Conservation (phyloP, 169 alveolate genomes). For the Eimeria maxima region DNA sequence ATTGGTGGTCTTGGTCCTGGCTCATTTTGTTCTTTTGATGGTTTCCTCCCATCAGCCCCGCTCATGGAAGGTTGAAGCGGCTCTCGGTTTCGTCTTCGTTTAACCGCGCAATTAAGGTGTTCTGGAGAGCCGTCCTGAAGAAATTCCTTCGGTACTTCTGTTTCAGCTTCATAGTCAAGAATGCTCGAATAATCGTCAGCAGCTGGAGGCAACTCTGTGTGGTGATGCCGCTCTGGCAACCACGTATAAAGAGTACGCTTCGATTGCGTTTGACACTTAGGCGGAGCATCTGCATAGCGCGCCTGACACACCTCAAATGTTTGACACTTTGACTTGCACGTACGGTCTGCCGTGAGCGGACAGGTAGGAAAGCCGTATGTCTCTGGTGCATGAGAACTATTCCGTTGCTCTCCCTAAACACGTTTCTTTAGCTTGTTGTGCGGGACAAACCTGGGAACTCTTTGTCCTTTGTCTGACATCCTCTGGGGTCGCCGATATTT, state of each 20-base stretch:
- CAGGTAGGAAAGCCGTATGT: neutral
- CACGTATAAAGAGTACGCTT: neutral
- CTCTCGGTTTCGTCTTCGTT: neutral
- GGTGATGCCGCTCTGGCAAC: constrained; percentile 26
- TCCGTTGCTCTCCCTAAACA: neutral
- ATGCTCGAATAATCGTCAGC: constrained; percentile 1
- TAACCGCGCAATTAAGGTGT: neutral
- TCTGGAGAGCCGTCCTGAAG: neutral
- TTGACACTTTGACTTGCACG: neutral
- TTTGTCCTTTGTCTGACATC: too few species aligned
- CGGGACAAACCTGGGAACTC: neutral
- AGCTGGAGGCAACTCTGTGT: constrained; percentile 12
- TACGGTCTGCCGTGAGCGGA: neutral
- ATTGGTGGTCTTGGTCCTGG: neutral
- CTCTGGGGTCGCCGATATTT: neutral
- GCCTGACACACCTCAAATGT: neutral
- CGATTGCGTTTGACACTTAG: neutral
- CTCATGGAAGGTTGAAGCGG: neutral
- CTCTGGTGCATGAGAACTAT: neutral
- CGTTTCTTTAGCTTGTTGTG: neutral
- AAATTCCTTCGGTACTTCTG: neutral
- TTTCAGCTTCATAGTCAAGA: neutral
- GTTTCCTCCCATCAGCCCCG: neutral
- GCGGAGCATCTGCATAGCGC: neutral
- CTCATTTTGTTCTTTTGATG: neutral